phyloP scores from a whole-genome alignment of 1,284 basidiomycete species.

The Rhodotorula sp. region DNA sequence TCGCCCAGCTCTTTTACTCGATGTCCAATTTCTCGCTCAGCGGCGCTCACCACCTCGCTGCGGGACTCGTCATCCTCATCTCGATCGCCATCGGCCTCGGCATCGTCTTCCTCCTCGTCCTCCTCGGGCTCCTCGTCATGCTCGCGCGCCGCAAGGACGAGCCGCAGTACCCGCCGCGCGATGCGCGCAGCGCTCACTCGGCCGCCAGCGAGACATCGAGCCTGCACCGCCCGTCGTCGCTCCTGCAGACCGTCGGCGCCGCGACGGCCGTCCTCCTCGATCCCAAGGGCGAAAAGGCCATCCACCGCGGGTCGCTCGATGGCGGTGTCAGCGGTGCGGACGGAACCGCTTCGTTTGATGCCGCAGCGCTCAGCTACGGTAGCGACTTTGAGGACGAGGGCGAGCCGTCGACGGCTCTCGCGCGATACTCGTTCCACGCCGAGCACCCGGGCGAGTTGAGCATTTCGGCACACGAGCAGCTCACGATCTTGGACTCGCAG shows the following conservation, averaged over 20 bases:
- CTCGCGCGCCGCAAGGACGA: conserved; percentile 52
- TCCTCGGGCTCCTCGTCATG: conserved; percentile 86
- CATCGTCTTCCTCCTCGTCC: conserved; percentile 84
- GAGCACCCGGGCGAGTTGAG: conserved; percentile 40
- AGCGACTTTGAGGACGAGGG: conserved; percentile 27
- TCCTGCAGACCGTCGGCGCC: conserved; percentile 41
- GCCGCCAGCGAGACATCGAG: conserved; percentile 10
- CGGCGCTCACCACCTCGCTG: conserved; percentile 68
- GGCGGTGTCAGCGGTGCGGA: not conserved
- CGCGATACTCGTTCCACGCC: conserved; percentile 40
- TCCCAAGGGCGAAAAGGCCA: conserved; percentile 31
- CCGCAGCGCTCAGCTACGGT: conserved; percentile 28
- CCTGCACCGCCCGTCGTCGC: conserved; percentile 25
- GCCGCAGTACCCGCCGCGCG: conserved; percentile 22
- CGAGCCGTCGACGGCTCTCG: conserved; percentile 20
- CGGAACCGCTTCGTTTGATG: conserved; percentile 12
- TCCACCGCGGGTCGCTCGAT: conserved; percentile 17
- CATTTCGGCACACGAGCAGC: conserved; percentile 36
- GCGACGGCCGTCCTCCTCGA: conserved; percentile 42
- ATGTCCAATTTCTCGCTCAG: conserved; percentile 41
- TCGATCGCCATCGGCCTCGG: conserved; percentile 96
- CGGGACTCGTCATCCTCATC: conserved; percentile 91
- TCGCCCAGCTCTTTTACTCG: conserved; percentile 80
- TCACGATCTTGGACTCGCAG: conserved; percentile 34
- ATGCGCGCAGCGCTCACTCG: not conserved